Evolutionary conservation across 1,139 yeast species (phyloP).

Genomic region (Magnusiomyces clavatus): DNA sequence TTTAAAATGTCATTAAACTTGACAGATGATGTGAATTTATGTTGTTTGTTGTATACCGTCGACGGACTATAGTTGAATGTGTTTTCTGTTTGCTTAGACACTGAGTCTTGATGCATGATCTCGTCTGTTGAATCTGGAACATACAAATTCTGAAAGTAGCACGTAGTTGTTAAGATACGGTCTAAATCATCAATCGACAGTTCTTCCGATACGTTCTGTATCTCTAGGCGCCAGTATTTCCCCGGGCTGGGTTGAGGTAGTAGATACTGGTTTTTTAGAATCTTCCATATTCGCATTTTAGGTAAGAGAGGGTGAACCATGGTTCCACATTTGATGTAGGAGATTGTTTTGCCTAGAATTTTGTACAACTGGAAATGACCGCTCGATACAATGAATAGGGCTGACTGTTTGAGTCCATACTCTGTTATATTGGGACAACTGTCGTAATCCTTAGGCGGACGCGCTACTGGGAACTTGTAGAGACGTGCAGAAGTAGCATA

Average conservation of each 20-base stretch:
- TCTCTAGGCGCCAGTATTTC: constrained; percentile 58
- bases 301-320: constrained; percentile 63
- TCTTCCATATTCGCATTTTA: constrained; percentile 48
- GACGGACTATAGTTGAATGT: no score
- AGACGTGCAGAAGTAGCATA: constrained; percentile 5
- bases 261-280: constrained; percentile 46
- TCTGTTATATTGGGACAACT: constrained; percentile 8
- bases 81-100: no score
- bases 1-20: no score
- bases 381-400: constrained; percentile 20
- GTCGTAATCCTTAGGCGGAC: constrained; percentile 8
- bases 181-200: not conserved
- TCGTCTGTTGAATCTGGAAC: not conserved
- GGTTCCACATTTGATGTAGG: constrained; percentile 53
- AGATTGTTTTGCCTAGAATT: constrained; percentile 50
- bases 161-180: not conserved
- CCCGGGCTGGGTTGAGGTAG: constrained; percentile 64
- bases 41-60: no score
- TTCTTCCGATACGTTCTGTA: constrained; percentile 20
- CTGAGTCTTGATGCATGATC: no score
- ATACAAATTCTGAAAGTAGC: constrained; percentile 1
- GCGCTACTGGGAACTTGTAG: constrained; percentile 8
- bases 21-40: no score
- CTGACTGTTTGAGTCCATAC: constrained; percentile 2
- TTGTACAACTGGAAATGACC: constrained; percentile 62